Percentiles rank a stretch among this genome's conserved stretches.
Conservation (phyloP, 2,329 filamentous ascomycete species). For the Fusarium sp. region DNA sequence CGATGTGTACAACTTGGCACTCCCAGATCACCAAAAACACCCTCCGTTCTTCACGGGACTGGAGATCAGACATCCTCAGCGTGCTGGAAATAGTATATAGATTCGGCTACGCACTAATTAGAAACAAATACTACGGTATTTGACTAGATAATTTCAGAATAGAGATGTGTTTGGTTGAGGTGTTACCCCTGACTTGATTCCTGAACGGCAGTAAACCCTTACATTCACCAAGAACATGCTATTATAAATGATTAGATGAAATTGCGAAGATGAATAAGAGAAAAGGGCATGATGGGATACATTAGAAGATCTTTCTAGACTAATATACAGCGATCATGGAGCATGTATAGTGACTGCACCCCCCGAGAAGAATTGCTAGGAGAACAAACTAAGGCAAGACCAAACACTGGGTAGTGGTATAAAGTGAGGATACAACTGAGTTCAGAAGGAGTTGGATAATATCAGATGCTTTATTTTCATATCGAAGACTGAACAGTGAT, state of each 20-base stretch:
- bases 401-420: not conserved
- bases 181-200: not conserved
- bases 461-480: not conserved
- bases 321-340: not conserved
- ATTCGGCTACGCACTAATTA: accelerated
- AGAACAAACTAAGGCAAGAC: not conserved
- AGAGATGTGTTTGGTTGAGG: not conserved
- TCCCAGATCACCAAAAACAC: not conserved
- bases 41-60: not conserved
- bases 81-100: not conserved
- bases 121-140: not conserved
- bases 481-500: not conserved
- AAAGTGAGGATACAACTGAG: not conserved
- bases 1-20: not conserved
- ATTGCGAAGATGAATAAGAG: not conserved
- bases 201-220: not conserved
- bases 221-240: not conserved
- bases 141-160: not conserved
- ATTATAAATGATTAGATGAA: not conserved
- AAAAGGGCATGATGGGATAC: not conserved
- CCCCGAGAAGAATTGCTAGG: not conserved
- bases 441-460: not conserved
- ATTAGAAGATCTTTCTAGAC: not conserved
- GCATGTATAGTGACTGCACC: not conserved
- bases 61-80: not conserved